phyloP scores from a whole-genome alignment of 2,329 filamentous ascomycete species.

The Polytolypa hystricis region DNA sequence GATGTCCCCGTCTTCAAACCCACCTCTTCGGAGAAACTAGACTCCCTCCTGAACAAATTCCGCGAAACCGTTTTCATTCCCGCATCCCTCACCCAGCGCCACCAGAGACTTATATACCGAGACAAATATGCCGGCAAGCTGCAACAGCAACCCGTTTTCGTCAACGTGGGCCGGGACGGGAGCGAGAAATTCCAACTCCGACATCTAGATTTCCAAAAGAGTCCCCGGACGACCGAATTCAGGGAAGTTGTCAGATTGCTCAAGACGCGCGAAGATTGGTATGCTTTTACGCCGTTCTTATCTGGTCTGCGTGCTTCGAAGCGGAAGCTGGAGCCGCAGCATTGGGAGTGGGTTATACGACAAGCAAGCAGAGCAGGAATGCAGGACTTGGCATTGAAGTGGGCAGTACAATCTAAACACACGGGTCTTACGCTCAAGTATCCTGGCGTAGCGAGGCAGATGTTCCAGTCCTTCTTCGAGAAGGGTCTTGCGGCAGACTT shows the following conservation, averaged over 20 bases:
- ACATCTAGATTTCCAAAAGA: slow-evolving; percentile 23
- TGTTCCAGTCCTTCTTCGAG: slow-evolving; percentile 29
- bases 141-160: slow-evolving; percentile 29
- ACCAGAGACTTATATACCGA: slow-evolving; percentile 31
- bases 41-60: slow-evolving; percentile 29
- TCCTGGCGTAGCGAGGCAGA: slow-evolving; percentile 18
- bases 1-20: slow-evolving; percentile 30
- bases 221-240: slow-evolving; percentile 25
- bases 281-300: slow-evolving; percentile 32
- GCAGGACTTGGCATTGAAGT: slow-evolving; percentile 25
- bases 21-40: slow-evolving; percentile 30
- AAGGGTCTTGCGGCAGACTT: slow-evolving; percentile 25
- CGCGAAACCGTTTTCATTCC: slow-evolving; percentile 36
- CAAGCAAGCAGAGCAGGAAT: slow-evolving; percentile 27
- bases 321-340: slow-evolving; percentile 14
- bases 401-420: slow-evolving; percentile 22
- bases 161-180: slow-evolving; percentile 23
- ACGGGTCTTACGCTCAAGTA: slow-evolving; percentile 28
- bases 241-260: slow-evolving; percentile 24
- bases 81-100: slow-evolving; percentile 24
- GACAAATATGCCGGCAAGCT: slow-evolving; percentile 25
- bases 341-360: slow-evolving; percentile 27
- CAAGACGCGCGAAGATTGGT: slow-evolving; percentile 28
- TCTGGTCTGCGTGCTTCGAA: slow-evolving; percentile 25
- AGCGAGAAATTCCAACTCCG: slow-evolving; percentile 30